Conservation (phyloP, 2,329 filamentous ascomycete species). For the Trichoderma oligosporum region DNA sequence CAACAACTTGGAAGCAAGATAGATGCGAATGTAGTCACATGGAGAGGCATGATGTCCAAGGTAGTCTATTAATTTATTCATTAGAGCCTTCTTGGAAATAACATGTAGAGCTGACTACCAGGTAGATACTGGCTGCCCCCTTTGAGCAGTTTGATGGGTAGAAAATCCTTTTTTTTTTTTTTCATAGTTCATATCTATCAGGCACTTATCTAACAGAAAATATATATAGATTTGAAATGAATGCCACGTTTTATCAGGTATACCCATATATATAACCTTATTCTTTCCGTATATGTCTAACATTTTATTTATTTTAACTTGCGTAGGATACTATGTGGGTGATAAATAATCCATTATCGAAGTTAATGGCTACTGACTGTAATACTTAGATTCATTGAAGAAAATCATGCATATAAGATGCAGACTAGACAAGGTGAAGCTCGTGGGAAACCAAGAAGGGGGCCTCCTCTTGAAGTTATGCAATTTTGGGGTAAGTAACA, state of each 20-base stretch:
- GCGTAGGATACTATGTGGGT: slow-evolving; percentile 11
- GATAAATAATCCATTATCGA: background rate
- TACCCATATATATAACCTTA: slow-evolving; percentile 31
- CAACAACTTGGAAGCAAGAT: slow-evolving; percentile 61
- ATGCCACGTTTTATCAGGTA: slow-evolving; percentile 86
- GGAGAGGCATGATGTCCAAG: slow-evolving; percentile 99
- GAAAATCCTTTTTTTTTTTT: background rate
- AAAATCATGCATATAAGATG: slow-evolving; percentile 73
- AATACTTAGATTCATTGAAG: slow-evolving; percentile 75
- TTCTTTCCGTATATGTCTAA: background rate
- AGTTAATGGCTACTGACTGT: background rate
- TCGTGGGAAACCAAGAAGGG: slow-evolving; percentile 31
- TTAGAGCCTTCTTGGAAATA: background rate
- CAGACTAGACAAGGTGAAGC: slow-evolving; percentile 56
- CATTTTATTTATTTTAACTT: too few species aligned
- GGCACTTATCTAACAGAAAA: slow-evolving; percentile 20
- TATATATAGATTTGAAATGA: slow-evolving; percentile 78
- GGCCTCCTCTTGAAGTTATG: slow-evolving; percentile 72
- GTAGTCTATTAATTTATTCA: slow-evolving; percentile 39
- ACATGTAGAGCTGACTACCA: slow-evolving; percentile 12
- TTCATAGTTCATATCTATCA: background rate
- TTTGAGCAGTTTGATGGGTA: slow-evolving; percentile 80
- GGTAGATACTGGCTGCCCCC: slow-evolving; percentile 76
- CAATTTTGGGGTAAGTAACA: slow-evolving; percentile 74
- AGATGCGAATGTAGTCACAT: slow-evolving; percentile 80